phyloP scores from a whole-genome alignment of 768 basidiomycete species.

The Mycena galericulata region DNA sequence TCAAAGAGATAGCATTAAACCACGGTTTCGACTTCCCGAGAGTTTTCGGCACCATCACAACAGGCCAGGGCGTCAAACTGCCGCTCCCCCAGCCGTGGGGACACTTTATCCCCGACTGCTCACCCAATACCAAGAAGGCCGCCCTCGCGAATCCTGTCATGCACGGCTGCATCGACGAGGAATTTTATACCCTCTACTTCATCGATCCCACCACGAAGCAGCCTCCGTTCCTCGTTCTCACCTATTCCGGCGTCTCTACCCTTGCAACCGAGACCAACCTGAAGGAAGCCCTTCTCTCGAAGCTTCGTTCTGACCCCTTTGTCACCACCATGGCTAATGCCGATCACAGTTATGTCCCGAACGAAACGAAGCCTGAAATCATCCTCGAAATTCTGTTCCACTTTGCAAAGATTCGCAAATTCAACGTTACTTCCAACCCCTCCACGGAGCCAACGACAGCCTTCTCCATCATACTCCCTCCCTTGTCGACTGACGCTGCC shows the following conservation, averaged over 20 bases:
- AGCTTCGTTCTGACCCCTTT: too few relatives aligned
- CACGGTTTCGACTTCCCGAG: too few relatives aligned
- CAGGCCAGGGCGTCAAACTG: too few relatives aligned
- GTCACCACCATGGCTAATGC: too few relatives aligned
- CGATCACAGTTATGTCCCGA: neutral
- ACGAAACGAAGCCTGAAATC: neutral
- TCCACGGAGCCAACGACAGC: neutral
- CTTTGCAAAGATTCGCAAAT: neutral
- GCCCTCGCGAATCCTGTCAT: neutral
- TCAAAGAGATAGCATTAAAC: too few relatives aligned
- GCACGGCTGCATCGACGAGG: neutral
- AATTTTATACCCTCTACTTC: neutral
- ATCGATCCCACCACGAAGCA: neutral
- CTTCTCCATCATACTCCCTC: neutral
- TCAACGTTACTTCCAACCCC: neutral
- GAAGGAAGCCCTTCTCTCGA: too few relatives aligned
- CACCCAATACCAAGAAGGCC: neutral
- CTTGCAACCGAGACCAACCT: neutral
- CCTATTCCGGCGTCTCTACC: neutral
- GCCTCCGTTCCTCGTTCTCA: neutral
- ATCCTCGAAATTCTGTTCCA: neutral
- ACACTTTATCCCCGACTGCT: too few relatives aligned
- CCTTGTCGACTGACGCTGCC: neutral
- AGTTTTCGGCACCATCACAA: too few relatives aligned
- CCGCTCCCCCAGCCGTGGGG: too few relatives aligned